These are phyloP conservation scores for Naganishia vaughanmartiniae DNA, from an alignment of 768 basidiomycete species.

Conservation along the genomic window DNA sequence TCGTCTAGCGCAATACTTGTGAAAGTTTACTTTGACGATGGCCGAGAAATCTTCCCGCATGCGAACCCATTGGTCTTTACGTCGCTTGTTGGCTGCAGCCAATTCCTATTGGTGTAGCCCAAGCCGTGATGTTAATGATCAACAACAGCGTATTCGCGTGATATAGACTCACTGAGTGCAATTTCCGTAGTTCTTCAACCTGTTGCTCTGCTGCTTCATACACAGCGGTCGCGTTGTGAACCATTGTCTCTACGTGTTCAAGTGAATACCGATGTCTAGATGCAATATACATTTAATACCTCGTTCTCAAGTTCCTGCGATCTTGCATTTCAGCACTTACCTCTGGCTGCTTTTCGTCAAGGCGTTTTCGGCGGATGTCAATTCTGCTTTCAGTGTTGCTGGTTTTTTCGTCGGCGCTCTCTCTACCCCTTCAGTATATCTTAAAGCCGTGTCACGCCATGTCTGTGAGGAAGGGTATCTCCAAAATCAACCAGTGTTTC, in stretches of 20 bases:
- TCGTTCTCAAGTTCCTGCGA: not conserved
- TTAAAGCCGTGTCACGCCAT: slow-evolving; percentile 3
- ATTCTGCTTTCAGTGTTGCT: slow-evolving; percentile 1
- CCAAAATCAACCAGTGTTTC: not conserved
- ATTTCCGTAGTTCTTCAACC: not conserved
- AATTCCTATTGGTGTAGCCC: not conserved
- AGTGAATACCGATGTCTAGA: slow-evolving; percentile 12
- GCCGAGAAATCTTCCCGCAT: slow-evolving; percentile 14
- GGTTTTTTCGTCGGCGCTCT: not conserved
- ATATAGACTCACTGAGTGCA: not conserved
- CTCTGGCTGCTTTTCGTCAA: slow-evolving; percentile 10
- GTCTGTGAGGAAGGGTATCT: not conserved
- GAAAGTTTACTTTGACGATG: slow-evolving; percentile 8
- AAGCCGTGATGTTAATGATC: not conserved
- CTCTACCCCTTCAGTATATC: slow-evolving; percentile 4
- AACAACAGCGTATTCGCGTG: not conserved
- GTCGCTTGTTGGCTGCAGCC: not conserved
- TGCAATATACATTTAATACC: not conserved
- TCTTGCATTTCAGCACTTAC: not conserved
- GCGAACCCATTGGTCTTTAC: not conserved
- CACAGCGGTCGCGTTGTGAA: not conserved
- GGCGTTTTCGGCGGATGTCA: slow-evolving; percentile 4
- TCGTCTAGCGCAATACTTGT: slow-evolving; percentile 17
- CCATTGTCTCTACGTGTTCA: slow-evolving; percentile 9
- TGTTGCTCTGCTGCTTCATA: not conserved